A percentile compares a stretch with the other conserved stretches of the same genome.
These are phyloP conservation scores for Leishmania amazonensis DNA, from an alignment of 208 protist species.

Conservation along the genomic window DNA sequence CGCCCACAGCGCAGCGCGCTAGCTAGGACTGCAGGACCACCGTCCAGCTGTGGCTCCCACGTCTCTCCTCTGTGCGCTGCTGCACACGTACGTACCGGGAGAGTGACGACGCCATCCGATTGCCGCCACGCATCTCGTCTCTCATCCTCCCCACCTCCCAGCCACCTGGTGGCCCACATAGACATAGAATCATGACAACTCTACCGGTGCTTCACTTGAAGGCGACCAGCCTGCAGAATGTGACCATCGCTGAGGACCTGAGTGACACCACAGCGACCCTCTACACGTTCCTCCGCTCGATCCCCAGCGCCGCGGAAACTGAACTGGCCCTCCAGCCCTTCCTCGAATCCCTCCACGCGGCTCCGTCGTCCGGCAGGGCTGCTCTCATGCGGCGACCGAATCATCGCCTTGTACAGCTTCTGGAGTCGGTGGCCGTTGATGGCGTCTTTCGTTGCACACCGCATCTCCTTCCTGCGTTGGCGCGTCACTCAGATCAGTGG, in stretches of 20 bases:
- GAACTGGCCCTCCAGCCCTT: slow-evolving; percentile 58
- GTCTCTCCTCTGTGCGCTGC: not conserved
- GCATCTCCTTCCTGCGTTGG: slow-evolving; percentile 40
- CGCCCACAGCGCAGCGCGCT: not conserved
- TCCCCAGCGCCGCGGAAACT: slow-evolving; percentile 48
- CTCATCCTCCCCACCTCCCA: not conserved
- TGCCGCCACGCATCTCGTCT: not conserved
- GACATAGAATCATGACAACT: slow-evolving; percentile 23
- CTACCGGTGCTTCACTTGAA: slow-evolving; percentile 77
- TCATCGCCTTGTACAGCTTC: slow-evolving; percentile 36
- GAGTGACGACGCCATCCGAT: not conserved
- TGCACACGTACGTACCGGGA: not conserved
- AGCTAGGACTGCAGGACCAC: not conserved
- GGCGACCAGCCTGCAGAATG: slow-evolving; percentile 45
- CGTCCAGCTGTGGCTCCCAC: not conserved
- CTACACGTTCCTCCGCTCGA: slow-evolving; percentile 83
- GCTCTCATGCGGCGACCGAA: slow-evolving; percentile 30
- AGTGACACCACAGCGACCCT: slow-evolving; percentile 59
- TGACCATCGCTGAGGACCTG: slow-evolving; percentile 49
- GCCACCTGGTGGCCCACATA: not conserved
- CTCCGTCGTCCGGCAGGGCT: slow-evolving; percentile 24
- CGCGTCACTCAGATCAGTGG: slow-evolving; percentile 27
- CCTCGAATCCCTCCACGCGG: slow-evolving; percentile 31
- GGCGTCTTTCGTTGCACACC: slow-evolving; percentile 46
- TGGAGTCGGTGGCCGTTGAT: slow-evolving; percentile 53